Base-by-base conservation (phyloP, 345 rosid species). In the Syzygium aromaticum region DNA sequence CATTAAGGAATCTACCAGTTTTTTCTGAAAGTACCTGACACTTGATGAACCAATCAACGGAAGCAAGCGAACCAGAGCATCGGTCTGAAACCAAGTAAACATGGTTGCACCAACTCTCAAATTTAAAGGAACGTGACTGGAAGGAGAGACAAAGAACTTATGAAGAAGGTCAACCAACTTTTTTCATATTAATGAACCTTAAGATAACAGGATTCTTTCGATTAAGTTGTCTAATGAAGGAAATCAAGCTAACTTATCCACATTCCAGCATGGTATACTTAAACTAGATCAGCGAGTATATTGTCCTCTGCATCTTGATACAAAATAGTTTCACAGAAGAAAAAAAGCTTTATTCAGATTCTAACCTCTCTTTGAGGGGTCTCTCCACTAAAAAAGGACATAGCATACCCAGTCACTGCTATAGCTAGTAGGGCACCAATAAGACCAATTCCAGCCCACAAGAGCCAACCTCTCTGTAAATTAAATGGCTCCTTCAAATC, bases 401-500 rank as follows among this genome's bases (percentile, higher is more conserved):
- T 52, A 80, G 87, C 91, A 89, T 86, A 90, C 86, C 96, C 94
- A 19, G 90, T 88, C 87, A 91, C 88, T 52, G 90, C 91, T 88
- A 94, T 78, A 86, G 90, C 93, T 63, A 90, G 67, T 38, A 94
- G 38, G 54, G 96, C 97, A 84, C 92, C 93, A 59, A 84, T 88
- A 87, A 95, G 94, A 86, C 97, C 94, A 86, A 92, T 84, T 85
- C 88, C 93, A 38, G 94, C 96, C 97, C 97, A 95, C 87, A 95
- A 51, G 86, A 94, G 88, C 97, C 97, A 95, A 15, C 97, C 97
- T 88, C 85, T 93, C 86, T 88, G 90, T 28, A 91, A 89, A 88
- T 92, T 89, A 91, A 95, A 94, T 88, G 97, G 97, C 83, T 94
- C 95, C 90, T 89, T 95, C 90, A 95, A 89, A 90, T 95, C 97